A percentile compares a stretch with the other conserved stretches of the same genome.
Evolutionary conservation across 176 grass and related monocot species (phyloP).

Genomic region (Oryza brachyantha): DNA sequence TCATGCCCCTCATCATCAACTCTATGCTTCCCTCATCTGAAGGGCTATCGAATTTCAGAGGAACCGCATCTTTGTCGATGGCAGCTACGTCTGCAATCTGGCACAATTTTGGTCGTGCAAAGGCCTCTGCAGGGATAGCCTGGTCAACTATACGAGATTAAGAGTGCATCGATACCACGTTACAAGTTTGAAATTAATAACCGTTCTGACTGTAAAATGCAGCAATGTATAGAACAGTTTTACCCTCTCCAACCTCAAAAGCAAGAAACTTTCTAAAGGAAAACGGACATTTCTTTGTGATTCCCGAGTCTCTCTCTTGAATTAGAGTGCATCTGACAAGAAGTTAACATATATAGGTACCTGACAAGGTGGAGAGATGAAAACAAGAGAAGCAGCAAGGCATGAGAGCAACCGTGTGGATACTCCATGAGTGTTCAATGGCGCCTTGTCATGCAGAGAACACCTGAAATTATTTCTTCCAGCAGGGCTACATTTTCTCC

Average conservation of each 20-base stretch:
- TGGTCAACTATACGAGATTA: constrained; percentile 46
- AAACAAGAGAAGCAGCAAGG: constrained; percentile 57
- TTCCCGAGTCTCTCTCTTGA: not conserved
- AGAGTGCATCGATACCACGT: constrained; percentile 13
- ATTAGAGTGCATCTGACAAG: not conserved
- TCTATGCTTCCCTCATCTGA: constrained; percentile 31
- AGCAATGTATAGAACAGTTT: not conserved
- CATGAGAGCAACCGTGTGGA: constrained; percentile 50
- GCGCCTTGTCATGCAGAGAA: not conserved
- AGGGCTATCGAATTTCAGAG: constrained; percentile 45
- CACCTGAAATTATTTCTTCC: constrained; percentile 12
- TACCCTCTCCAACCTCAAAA: not conserved
- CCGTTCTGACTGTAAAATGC: not conserved
- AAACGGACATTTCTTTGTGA: not conserved
- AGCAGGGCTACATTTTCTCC: not conserved
- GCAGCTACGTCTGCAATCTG: constrained; percentile 47
- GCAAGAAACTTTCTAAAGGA: not conserved
- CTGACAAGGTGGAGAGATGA: constrained; percentile 56
- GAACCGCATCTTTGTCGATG: constrained; percentile 21
- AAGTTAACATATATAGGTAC: constrained; percentile 29
- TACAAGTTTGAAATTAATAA: not conserved
- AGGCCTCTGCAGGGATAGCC: constrained; percentile 60
- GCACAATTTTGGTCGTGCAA: constrained; percentile 40
- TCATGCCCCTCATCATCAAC: constrained; percentile 86
- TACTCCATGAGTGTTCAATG: not conserved